phyloP scores from a whole-genome alignment of 257 asterid species.

The Dorcoceras hygrometricum region DNA sequence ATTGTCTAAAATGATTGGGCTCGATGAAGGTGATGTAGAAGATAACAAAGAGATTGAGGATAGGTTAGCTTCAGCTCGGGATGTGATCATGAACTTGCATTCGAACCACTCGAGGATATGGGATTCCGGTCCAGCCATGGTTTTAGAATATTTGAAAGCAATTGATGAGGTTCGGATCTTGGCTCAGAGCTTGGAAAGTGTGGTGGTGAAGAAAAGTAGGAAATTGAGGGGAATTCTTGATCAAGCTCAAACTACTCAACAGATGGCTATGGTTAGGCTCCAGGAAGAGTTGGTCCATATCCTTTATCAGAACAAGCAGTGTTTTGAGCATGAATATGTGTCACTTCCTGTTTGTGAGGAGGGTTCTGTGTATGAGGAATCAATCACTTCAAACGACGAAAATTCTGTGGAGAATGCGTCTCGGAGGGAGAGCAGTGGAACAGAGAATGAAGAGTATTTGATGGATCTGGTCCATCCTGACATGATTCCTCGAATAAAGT shows the following conservation, averaged over 20 bases:
- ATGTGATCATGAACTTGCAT: slow-evolving; percentile 36
- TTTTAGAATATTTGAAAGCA: slow-evolving; percentile 41
- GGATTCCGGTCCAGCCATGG: slow-evolving; percentile 36
- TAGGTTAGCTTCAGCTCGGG: slow-evolving; percentile 37
- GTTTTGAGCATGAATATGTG: slow-evolving; percentile 29
- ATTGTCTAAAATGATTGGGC: slow-evolving; percentile 33
- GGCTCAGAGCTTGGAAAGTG: slow-evolving; percentile 24
- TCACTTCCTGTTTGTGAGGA: slow-evolving; percentile 27
- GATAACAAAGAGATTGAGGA: slow-evolving; percentile 31
- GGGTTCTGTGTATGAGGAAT: slow-evolving; percentile 33
- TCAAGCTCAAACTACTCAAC: slow-evolving; percentile 41
- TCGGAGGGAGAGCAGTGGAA: slow-evolving; percentile 35
- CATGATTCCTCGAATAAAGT: slow-evolving; percentile 41
- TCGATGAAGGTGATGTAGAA: slow-evolving; percentile 29
- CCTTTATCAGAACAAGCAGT: slow-evolving; percentile 45
- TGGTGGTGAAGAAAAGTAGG: slow-evolving; percentile 19
- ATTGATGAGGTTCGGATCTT: slow-evolving; percentile 42
- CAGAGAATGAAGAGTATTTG: slow-evolving; percentile 38
- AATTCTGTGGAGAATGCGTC: slow-evolving; percentile 39
- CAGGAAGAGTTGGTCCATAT: slow-evolving; percentile 44
- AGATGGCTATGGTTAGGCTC: slow-evolving; percentile 55
- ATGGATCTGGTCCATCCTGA: slow-evolving; percentile 60
- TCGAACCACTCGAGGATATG: slow-evolving; percentile 39
- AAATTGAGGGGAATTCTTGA: slow-evolving; percentile 32
- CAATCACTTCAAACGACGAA: slow-evolving; percentile 40